phyloP scores from a whole-genome alignment of 371 early-diverging fungal genomes.

The Saksenaea oblongispora region DNA sequence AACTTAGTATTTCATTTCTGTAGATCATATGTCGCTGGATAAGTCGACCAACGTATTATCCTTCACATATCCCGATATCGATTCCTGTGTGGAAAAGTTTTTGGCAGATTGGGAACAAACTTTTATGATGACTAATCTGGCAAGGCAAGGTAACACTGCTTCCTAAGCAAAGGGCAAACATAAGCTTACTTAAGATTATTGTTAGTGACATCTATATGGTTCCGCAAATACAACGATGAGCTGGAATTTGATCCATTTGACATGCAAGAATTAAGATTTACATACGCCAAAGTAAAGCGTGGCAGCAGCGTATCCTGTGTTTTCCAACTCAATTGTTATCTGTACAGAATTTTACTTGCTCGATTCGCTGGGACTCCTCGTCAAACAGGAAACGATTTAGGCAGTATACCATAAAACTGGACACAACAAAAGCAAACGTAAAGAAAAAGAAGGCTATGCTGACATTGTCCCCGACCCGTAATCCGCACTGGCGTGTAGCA shows the following conservation, averaged over 20 bases:
- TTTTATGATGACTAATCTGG: constrained; percentile 52
- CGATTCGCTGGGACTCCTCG: constrained; percentile 39
- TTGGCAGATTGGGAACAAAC: constrained; percentile 49
- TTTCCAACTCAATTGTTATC: not conserved
- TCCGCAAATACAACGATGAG: constrained; percentile 38
- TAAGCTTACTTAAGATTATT: not conserved
- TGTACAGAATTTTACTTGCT: constrained; percentile 29
- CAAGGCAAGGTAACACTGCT: constrained; percentile 34
- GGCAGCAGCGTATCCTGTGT: not conserved
- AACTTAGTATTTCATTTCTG: not conserved
- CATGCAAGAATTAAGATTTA: constrained; percentile 35
- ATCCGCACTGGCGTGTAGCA: constrained; percentile 47
- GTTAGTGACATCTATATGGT: constrained; percentile 16
- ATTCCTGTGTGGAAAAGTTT: constrained; percentile 40
- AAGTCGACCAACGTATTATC: constrained; percentile 37
- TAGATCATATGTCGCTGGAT: constrained; percentile 50
- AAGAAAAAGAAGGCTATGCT: constrained; percentile 9
- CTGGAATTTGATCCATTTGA: constrained; percentile 37
- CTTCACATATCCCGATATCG: constrained; percentile 48
- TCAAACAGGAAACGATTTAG: constrained; percentile 25
- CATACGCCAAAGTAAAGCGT: constrained; percentile 37
- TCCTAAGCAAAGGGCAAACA: not conserved
- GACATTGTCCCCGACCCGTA: constrained; percentile 22
- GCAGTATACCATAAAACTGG: constrained; percentile 34
- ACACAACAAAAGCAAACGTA: constrained; percentile 13